Evolutionary conservation across 345 rosid genomes (phyloP).

Genomic region (Murraya paniculata): DNA sequence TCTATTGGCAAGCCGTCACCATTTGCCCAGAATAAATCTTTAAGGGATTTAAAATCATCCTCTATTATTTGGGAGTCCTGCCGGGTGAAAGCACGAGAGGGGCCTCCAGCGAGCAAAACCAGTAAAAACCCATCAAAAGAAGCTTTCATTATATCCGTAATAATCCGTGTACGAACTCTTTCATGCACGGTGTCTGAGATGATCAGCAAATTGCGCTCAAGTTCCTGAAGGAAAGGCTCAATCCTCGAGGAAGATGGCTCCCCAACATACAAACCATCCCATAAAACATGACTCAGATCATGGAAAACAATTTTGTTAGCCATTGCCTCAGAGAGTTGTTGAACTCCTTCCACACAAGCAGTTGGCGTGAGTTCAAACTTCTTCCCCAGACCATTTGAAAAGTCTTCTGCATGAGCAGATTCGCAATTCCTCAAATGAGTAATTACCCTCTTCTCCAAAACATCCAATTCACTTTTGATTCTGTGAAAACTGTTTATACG

Average conservation of each 20-base stretch:
- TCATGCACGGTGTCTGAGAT: constrained; percentile 75
- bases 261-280: constrained; percentile 91
- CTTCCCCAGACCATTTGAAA: constrained; percentile 75
- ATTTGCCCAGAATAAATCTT: constrained; percentile 89
- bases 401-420: constrained; percentile 82
- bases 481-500: constrained; percentile 81
- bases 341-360: constrained; percentile 87
- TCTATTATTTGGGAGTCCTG: constrained; percentile 79
- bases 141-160: constrained; percentile 84
- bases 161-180: constrained; percentile 73
- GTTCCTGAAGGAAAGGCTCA: constrained; percentile 69
- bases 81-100: constrained; percentile 70
- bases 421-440: constrained; percentile 94
- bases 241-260: constrained; percentile 74
- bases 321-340: constrained; percentile 79
- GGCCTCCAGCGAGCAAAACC: constrained; percentile 94
- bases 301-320: constrained; percentile 81
- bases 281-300: constrained; percentile 72
- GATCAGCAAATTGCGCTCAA: constrained; percentile 58
- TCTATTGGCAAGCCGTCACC: constrained; percentile 90
- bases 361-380: constrained; percentile 81
- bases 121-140: constrained; percentile 87
- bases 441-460: constrained; percentile 74
- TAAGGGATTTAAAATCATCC: constrained; percentile 87
- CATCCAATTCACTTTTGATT: constrained; percentile 71